Conservation (phyloP, 495 filamentous ascomycete genomes). For the Platismatia glauca region DNA sequence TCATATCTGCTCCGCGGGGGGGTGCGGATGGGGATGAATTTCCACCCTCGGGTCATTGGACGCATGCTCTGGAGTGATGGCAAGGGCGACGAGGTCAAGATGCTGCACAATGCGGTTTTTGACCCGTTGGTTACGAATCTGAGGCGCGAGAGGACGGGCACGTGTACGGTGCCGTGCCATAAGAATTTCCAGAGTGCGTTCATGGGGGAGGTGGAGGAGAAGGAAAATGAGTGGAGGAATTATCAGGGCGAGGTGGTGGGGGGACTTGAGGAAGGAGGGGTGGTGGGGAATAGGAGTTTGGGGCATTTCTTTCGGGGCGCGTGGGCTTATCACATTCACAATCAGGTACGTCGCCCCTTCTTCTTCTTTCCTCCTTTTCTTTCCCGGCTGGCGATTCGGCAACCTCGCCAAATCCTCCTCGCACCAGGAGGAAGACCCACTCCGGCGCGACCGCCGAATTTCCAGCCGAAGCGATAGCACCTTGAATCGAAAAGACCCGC, state of each 20-base stretch:
- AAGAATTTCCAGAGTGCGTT: constrained; percentile 45
- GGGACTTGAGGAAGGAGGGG: constrained; percentile 11
- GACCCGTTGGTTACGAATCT: constrained; percentile 53
- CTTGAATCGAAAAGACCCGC: neutral
- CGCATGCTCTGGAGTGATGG: constrained; percentile 50
- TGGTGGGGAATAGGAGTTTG: constrained; percentile 44
- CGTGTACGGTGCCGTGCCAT: constrained; percentile 46
- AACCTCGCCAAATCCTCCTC: neutral
- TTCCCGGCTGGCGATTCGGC: neutral
- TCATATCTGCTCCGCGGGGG: constrained; percentile 48
- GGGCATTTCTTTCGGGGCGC: constrained; percentile 49
- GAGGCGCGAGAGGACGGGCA: constrained; percentile 42
- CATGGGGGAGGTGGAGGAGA: constrained; percentile 33
- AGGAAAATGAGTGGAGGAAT: constrained; percentile 44
- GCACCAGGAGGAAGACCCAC: neutral
- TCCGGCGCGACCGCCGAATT: neutral
- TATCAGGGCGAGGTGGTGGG: constrained; percentile 36
- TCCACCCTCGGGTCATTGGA: constrained; percentile 47
- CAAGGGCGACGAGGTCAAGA: constrained; percentile 42
- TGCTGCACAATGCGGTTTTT: constrained; percentile 50
- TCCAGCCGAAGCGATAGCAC: neutral
- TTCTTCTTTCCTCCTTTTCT: neutral
- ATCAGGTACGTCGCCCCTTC: constrained; percentile 37
- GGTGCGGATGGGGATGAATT: constrained; percentile 51
- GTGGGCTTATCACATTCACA: constrained; percentile 52